Conservation (phyloP, 2,329 filamentous ascomycete species). For the Cordyceps cicadae region DNA sequence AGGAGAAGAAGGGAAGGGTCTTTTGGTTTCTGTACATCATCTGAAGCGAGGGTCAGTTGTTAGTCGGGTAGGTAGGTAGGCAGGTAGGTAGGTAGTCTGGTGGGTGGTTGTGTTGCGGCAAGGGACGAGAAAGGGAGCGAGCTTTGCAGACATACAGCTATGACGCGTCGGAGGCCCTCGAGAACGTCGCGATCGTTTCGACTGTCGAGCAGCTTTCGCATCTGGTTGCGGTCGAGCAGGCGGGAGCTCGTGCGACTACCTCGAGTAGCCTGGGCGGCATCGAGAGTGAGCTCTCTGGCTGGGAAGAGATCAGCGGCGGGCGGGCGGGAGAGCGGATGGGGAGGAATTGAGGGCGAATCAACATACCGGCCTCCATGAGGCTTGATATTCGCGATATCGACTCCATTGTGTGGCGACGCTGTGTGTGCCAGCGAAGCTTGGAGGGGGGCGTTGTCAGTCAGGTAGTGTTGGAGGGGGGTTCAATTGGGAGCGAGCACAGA, state of each 20-base stretch:
- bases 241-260: conserved; percentile 52
- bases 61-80: too few species aligned
- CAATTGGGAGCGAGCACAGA: neutral
- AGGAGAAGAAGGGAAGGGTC: conserved; percentile 90
- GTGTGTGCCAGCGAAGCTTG: conserved; percentile 4
- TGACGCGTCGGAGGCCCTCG: conserved; percentile 81
- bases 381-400: conserved; percentile 90
- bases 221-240: conserved; percentile 67
- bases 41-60: conserved; percentile 34
- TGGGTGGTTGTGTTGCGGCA: neutral
- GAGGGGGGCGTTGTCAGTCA: neutral
- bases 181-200: conserved; percentile 87
- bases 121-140: conserved; percentile 5
- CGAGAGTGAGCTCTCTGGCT: conserved; percentile 95
- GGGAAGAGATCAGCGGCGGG: conserved; percentile 17
- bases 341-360: neutral
- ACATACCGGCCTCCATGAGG: conserved; percentile 85
- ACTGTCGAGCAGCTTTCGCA: conserved; percentile 92
- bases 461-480: neutral
- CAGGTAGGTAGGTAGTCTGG: too few species aligned
- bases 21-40: conserved; percentile 93
- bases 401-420: conserved; percentile 57
- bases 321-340: too few species aligned
- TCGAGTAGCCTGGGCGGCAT: conserved; percentile 85
- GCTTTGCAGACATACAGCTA: conserved; percentile 55